phyloP scores from a whole-genome alignment of 75 land plant species.

The Selaginella moellendorffii region DNA sequence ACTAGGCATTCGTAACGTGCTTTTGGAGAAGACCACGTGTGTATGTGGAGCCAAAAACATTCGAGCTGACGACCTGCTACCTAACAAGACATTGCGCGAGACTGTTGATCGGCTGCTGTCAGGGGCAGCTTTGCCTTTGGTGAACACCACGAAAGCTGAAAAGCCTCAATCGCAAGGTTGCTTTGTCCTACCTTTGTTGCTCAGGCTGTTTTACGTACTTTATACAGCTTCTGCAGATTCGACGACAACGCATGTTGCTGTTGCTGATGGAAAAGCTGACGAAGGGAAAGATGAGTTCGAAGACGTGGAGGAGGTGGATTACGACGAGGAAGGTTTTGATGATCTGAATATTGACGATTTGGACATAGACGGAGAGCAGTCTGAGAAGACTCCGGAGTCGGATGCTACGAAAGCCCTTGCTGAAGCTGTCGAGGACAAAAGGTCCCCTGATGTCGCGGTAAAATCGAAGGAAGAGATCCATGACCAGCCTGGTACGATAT shows the following conservation, averaged over 20 bases:
- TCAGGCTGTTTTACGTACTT: too few species aligned
- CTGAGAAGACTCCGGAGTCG: not conserved
- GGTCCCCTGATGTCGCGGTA: too few species aligned
- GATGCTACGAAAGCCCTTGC: not conserved
- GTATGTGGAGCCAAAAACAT: constrained; percentile 5
- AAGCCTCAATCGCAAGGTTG: not conserved
- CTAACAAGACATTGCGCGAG: constrained; percentile 4
- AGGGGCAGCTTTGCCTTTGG: not conserved
- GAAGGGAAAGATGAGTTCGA: too few species aligned
- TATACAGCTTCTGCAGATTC: too few species aligned
- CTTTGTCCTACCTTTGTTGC: too few species aligned
- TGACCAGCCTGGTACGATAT: too few species aligned
- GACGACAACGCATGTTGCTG: too few species aligned
- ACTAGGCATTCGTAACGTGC: not conserved
- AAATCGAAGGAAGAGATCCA: too few species aligned
- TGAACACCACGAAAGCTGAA: not conserved
- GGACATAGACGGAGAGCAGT: too few species aligned
- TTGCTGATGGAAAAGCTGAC: too few species aligned
- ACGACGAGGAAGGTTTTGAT: not conserved
- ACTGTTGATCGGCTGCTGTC: not conserved
- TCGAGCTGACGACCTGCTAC: not conserved
- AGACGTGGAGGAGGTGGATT: not conserved
- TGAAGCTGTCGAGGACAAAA: too few species aligned
- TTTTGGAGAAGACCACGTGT: not conserved
- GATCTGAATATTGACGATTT: not conserved